phyloP scores from a whole-genome alignment of 2,329 filamentous ascomycete genomes.

The Pseudopithomyces maydicus region DNA sequence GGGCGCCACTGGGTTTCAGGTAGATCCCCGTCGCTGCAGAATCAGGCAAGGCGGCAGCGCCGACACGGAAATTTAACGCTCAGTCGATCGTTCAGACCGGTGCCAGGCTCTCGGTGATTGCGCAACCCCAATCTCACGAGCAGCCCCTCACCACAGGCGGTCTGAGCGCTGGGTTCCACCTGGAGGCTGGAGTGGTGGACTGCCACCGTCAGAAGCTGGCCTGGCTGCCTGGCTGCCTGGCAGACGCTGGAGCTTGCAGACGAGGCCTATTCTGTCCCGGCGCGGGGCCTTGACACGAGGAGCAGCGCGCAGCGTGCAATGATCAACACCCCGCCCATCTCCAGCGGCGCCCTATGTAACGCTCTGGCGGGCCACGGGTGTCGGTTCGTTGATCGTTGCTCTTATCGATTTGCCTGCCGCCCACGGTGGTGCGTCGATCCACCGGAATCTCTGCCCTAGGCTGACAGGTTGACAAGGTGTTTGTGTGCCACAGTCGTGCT shows the following conservation, averaged over 20 bases:
- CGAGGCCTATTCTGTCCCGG: not conserved
- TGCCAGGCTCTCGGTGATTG: conserved; percentile 47
- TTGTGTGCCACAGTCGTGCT: conserved; percentile 33
- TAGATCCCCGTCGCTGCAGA: conserved; percentile 32
- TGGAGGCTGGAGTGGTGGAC: no score
- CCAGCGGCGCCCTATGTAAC: conserved; percentile 26
- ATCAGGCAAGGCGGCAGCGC: conserved; percentile 38
- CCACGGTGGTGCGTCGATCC: conserved; percentile 42
- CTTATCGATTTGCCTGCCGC: conserved; percentile 46
- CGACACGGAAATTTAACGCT: conserved; percentile 41
- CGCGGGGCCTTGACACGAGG: conserved; percentile 13
- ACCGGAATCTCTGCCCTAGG: conserved; percentile 33
- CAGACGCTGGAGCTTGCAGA: not conserved
- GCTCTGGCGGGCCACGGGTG: conserved; percentile 23
- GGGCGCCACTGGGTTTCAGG: conserved; percentile 33
- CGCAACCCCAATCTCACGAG: conserved; percentile 36
- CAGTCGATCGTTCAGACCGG: conserved; percentile 38
- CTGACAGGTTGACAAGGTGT: conserved; percentile 42
- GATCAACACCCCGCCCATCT: conserved; percentile 25
- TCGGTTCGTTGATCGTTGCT: conserved; percentile 33
- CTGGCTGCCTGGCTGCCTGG: no score
- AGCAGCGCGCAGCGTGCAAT: conserved; percentile 21
- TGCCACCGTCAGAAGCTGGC: not conserved
- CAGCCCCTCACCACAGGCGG: conserved; percentile 22
- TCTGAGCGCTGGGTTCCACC: conserved; percentile 8